Evolutionary conservation across 176 grass and related monocot species (phyloP), one percentile per base, ranked within the genome.

Genomic region (maize (Zea mays)): DNA sequence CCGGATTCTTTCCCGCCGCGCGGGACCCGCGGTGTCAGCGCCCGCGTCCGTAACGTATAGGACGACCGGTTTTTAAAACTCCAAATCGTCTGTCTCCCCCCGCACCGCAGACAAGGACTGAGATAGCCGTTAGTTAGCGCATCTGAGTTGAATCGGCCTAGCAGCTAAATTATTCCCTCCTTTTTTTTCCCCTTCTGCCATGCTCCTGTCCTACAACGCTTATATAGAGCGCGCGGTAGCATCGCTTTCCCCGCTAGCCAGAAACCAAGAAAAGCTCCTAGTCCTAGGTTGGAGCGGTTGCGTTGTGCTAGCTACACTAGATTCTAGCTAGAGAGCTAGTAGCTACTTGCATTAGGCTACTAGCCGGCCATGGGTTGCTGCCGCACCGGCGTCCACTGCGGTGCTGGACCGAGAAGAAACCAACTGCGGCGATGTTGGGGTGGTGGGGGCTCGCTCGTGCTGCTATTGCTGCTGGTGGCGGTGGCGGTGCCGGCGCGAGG

Each of bases 41-140:
- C 16, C 12, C 4, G 4, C 21, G 69, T 3, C 38, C 34, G 21
- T 43, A 86, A 55, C 72, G 84, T 81, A 65, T 65, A 59, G 68
- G 37, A 49, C 63, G 36, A 44, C 0, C 10, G 19, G 45, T 16
- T n/a, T 82, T 78, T 16, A 35, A 66, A 62, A 41, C 14, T 33
- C 63, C 35, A 7, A 57, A 20, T 67, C 41, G 36, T n/a, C 49
- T 17, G 34, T 5, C 11, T 42, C 51, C 4, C 15, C 33, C 38
- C 36, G 40, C 6, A 57, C 17, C 2, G 45, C n/a, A n/a, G n/a
- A n/a, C n/a, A 65, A 54, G 46, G 41, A 12, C 67, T 48, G 67
- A 84, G 63, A 21, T 88, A 89, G 82, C 87, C 82, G 82, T 89
- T 89, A 70, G 41, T 85, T 89, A 85, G 41, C 77, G 72, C 49